A percentile compares a stretch with the other conserved stretches of the same genome.
phyloP scores from a whole-genome alignment of 768 basidiomycete genomes.

The Leccinum variicolor region DNA sequence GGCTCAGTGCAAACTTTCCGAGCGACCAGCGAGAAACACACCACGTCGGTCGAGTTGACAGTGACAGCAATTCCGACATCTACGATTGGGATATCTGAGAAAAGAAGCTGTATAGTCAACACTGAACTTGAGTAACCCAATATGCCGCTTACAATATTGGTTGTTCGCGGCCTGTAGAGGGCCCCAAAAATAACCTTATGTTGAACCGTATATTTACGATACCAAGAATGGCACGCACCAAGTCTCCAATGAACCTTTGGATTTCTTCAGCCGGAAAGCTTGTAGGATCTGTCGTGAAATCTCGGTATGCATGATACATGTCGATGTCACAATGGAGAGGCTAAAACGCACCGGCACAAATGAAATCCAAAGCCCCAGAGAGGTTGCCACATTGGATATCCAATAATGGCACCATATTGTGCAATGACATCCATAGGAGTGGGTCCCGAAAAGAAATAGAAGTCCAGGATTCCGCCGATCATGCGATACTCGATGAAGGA shows the following conservation, averaged over 20 bases:
- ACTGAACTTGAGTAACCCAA: neutral
- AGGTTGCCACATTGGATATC: constrained; percentile 67
- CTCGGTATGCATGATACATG: constrained; percentile 63
- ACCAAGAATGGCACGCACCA: constrained; percentile 39
- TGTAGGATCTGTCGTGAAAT: constrained; percentile 67
- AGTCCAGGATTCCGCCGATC: constrained; percentile 71
- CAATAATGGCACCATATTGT: constrained; percentile 64
- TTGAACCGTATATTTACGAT: neutral
- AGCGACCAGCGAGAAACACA: constrained; percentile 30
- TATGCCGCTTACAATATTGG: constrained; percentile 18
- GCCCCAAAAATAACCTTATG: neutral
- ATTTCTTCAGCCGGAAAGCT: constrained; percentile 54
- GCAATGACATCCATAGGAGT: constrained; percentile 52
- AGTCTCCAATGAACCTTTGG: constrained; percentile 45
- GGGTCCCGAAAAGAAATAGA: constrained; percentile 69
- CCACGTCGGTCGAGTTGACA: constrained; percentile 57
- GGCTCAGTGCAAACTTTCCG: neutral
- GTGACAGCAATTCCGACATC: constrained; percentile 58
- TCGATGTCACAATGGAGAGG: constrained; percentile 49
- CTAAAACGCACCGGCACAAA: constrained; percentile 47
- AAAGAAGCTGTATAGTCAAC: neutral
- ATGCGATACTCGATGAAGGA: constrained; percentile 69
- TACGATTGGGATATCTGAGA: constrained; percentile 62
- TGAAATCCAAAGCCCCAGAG: constrained; percentile 78
- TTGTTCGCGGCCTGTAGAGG: constrained; percentile 14